phyloP scores from a whole-genome alignment of 805 yeast genomes.

The Candida pini region DNA sequence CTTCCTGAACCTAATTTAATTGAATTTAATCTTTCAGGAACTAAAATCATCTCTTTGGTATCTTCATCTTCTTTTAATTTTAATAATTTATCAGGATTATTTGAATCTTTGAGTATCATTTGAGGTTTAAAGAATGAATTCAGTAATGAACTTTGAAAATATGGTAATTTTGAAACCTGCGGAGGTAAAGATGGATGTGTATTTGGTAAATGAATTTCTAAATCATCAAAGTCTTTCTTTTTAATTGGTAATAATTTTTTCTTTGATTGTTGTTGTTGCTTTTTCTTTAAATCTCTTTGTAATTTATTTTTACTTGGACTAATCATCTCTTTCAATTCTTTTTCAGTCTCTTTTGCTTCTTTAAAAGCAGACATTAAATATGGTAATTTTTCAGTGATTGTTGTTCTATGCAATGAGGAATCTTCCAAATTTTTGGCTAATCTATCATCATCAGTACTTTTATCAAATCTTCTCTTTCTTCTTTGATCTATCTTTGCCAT shows the following conservation, averaged over 20 bases:
- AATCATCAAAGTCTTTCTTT: background rate
- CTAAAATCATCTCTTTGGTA: conserved; percentile 9
- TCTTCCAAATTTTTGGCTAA: conserved; percentile 10
- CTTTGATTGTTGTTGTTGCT: conserved; percentile 1
- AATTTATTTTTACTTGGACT: conserved; percentile 3
- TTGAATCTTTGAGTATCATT: conserved; percentile 11
- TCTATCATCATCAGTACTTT: conserved; percentile 3
- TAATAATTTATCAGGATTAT: background rate
- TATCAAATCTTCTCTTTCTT: conserved; percentile 10
- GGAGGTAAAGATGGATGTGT: conserved; percentile 8
- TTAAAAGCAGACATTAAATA: conserved; percentile 61
- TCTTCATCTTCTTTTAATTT: conserved; percentile 6
- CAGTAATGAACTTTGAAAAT: conserved; percentile 11
- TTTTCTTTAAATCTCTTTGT: background rate
- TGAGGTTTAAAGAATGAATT: conserved; percentile 21
- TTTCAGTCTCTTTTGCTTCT: conserved; percentile 53
- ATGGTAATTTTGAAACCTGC: conserved; percentile 7
- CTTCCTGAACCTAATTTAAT: conserved; percentile 20
- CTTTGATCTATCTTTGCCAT: conserved; percentile 13
- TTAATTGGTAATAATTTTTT: background rate
- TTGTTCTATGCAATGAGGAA: conserved; percentile 42
- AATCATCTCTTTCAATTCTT: conserved; percentile 34
- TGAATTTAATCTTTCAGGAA: conserved; percentile 14
- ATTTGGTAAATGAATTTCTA: conserved; percentile 17
- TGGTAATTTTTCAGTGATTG: conserved; percentile 61